Evolutionary conservation across 2,329 filamentous ascomycete genomes (phyloP), one percentile per base, ranked within the genome.

Genomic region (Cercospora berteroae): DNA sequence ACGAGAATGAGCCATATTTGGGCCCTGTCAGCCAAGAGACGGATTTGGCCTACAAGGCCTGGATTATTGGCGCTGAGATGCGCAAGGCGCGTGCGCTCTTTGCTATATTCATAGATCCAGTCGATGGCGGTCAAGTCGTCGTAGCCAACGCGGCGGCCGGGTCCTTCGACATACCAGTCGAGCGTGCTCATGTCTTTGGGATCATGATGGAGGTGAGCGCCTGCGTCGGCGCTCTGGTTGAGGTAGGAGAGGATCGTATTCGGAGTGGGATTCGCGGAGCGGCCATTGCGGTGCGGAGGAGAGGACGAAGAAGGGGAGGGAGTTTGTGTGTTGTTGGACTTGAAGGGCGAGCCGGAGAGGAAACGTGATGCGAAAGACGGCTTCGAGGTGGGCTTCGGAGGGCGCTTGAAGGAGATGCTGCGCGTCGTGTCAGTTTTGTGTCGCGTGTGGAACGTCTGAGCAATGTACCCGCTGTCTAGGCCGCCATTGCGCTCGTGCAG

Each of bases 91-190:
- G 96, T 93, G 20, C 95, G 88, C 81, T 99, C 95, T 79, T 97
- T 97, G 62, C 92, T 95, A 77, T 98, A 97, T 80, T 99, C 95
- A 75, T 97, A 98, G 77, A 98, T 98, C 95, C 95, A 99, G 82
- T 99, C 95, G 78, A 99, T 99, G 67, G 95, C 94, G 16, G 94
- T 97, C 78, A 97, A 84, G 80, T 99, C 91, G 76, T 97, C 94
- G 81, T 99, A 99, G 13, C 92, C 94, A 42, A 97, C 94, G 76
- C 95, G 88, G 63, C 93, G 88, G 1, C 94, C 94, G 0, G 92
- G 93, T 0, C 93, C 93, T 79, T 97, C 94, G 58, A 90, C 86
- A 77, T 96, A 91, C 94, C 94, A 98, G 79, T 98, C 94, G 20
- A 82, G 72, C 0, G 78, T 79, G 13, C 72, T 76, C 25, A 79